Base-by-base conservation (phyloP, 148 eudicot species). In the Vaccinium macrocarpon region DNA sequence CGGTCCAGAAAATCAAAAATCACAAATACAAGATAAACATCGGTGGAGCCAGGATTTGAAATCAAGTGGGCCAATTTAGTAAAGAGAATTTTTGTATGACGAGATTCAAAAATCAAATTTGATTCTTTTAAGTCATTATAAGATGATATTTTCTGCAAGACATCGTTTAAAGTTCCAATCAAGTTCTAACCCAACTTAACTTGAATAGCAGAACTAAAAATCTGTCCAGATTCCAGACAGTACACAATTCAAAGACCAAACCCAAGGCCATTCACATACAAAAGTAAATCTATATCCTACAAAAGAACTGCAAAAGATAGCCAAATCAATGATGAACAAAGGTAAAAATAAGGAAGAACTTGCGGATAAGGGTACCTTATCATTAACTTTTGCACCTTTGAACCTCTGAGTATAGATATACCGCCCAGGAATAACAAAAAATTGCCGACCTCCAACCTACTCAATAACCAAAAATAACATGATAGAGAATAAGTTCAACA, bases 381-480 rank as follows among this genome's bases (percentile, higher is more conserved):
- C 99, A 76, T 97, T 90, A 15, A 90, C 96, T 79, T 87, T 92
- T 73, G 99, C 99, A 81, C 90, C 99, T 87, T 97, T 97, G 62
- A 97, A 92, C 88, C 96, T 93, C 72, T 91, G 97, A 3, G 95
- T 90, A 84, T 85, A 80, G 52, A 97, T 88, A 88, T 88, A 95
- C 35, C 99, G 90, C 79, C 99, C 99, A 6, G 99, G 98, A 77
- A 91, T 88, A 12, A 97, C 97, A 72, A 97, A 95, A 89, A 95
- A 93, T 84, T 97, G 99, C 66, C 99, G 86, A 12, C 90, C 87
- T 77, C 99, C 99, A 89, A 97, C 86, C 99, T 97, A 88, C 61
- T 15, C 6, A 38, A 86, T 64, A 14, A 70, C 85, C 79, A 9
- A 80, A 72, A 6, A 29, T 35, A 78, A 50, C 11, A 51, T 2